Conservation (phyloP, 441 rosid genomes). For the Sinapis alba region DNA sequence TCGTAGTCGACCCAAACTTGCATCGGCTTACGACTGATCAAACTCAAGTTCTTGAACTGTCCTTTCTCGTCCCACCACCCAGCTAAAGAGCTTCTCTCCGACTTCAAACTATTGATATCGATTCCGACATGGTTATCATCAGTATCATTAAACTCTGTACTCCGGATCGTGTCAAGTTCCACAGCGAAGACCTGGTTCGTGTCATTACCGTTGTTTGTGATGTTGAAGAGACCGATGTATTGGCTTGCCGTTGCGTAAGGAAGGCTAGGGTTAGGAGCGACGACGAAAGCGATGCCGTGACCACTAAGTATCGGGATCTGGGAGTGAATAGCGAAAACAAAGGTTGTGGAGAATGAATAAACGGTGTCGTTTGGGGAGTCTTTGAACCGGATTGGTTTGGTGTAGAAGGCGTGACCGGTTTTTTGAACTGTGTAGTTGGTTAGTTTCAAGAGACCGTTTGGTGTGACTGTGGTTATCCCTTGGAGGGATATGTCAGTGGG, state of each 20-base stretch:
- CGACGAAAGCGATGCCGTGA: not conserved
- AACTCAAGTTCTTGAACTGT: not conserved
- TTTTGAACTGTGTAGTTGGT: constrained; percentile 54
- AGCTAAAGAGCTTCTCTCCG: not conserved
- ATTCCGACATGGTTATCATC: not conserved
- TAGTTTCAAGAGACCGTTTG: constrained; percentile 58
- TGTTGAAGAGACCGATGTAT: not conserved
- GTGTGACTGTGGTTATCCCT: constrained; percentile 55
- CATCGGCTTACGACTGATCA: not conserved
- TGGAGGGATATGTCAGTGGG: constrained; percentile 42
- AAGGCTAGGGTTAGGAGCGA: not conserved
- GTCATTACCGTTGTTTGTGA: not conserved
- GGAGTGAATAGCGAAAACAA: constrained; percentile 37
- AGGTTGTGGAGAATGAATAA: constrained; percentile 49
- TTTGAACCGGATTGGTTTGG: constrained; percentile 56
- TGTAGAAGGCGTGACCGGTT: constrained; percentile 61
- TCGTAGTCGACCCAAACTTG: not conserved
- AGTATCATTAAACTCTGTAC: not conserved
- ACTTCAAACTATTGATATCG: constrained; percentile 3
- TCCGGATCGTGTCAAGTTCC: not conserved
- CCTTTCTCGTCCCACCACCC: not conserved
- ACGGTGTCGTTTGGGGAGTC: constrained; percentile 23
- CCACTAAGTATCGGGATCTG: not conserved
- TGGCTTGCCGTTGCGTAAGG: not conserved
- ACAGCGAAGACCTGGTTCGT: not conserved